Conservation (phyloP, 2,329 filamentous ascomycete genomes). For the Chalaropsis thielavioides region DNA sequence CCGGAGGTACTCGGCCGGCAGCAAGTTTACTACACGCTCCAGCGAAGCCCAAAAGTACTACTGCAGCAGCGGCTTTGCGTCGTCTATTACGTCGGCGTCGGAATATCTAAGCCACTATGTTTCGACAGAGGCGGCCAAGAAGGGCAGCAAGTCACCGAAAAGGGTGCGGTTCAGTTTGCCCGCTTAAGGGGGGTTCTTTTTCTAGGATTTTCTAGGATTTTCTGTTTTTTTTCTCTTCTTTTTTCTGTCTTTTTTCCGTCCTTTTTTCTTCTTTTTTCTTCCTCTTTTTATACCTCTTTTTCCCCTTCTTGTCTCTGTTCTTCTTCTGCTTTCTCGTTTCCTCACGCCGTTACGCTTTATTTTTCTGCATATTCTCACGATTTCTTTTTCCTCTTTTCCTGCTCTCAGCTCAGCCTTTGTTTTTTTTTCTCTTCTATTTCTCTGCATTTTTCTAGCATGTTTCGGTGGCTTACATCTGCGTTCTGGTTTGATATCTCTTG, state of each 20-base stretch:
- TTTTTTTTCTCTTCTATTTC: background rate
- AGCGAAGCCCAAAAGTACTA: constrained; percentile 8
- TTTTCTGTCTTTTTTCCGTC: background rate
- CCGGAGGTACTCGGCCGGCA: constrained; percentile 3
- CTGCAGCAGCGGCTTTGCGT: constrained; percentile 9
- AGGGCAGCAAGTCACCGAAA: constrained; percentile 12
- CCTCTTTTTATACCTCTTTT: background rate
- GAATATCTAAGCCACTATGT: constrained; percentile 14
- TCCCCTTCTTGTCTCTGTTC: background rate
- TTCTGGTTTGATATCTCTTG: background rate
- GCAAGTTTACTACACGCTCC: constrained; percentile 13
- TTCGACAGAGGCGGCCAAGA: constrained; percentile 8
- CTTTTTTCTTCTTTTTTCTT: background rate
- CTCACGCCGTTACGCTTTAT: background rate
- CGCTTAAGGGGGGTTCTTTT: background rate
- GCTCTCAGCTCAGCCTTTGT: background rate
- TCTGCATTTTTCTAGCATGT: background rate
- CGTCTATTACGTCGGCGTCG: constrained; percentile 3
- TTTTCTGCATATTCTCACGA: background rate
- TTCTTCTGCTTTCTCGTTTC: background rate
- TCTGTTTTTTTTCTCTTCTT: background rate
- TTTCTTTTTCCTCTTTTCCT: background rate
- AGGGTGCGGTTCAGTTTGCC: constrained; percentile 13
- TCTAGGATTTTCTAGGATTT: background rate
- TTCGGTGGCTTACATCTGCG: background rate